These are phyloP conservation scores for Xylariaceae sp. DNA, from an alignment of 2,329 filamentous ascomycete species.

Conservation along the genomic window DNA sequence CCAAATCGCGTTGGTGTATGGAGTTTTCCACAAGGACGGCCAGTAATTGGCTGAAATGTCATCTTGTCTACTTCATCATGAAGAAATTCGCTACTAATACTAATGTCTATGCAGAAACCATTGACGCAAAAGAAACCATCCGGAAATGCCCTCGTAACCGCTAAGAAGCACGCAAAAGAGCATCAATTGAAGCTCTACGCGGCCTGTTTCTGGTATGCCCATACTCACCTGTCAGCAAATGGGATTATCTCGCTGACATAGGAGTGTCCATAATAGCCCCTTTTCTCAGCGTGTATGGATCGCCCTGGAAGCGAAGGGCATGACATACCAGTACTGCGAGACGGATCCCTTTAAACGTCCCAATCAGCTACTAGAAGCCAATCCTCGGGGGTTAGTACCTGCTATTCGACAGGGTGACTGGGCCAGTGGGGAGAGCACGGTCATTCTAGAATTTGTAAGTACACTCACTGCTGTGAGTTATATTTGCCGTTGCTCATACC, in stretches of 20 bases:
- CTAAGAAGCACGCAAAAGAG: constrained; percentile 64
- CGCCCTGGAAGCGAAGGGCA: constrained; percentile 70
- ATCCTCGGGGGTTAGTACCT: constrained; percentile 70
- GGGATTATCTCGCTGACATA: constrained; percentile 17
- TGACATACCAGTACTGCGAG: constrained; percentile 82
- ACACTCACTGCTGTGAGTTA: neutral
- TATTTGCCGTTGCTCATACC: constrained; percentile 4
- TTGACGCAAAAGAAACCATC: constrained; percentile 64
- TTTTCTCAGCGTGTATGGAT: constrained; percentile 90
- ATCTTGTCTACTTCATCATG: too few relatives aligned
- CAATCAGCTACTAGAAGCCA: constrained; percentile 60
- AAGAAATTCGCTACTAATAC: neutral
- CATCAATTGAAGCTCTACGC: constrained; percentile 72
- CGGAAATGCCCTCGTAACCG: constrained; percentile 63
- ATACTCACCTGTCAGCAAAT: constrained; percentile 13
- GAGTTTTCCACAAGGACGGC: too few relatives aligned
- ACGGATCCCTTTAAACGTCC: constrained; percentile 74
- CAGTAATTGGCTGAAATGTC: too few relatives aligned
- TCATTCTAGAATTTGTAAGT: constrained; percentile 78
- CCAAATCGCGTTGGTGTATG: neutral
- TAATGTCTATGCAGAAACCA: constrained; percentile 50
- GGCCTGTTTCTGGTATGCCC: constrained; percentile 69
- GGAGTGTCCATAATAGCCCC: constrained; percentile 48
- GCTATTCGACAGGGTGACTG: constrained; percentile 73
- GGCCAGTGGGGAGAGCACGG: constrained; percentile 75